phyloP scores from a whole-genome alignment of 345 rosid species.

The Eucalyptus cloeziana region DNA sequence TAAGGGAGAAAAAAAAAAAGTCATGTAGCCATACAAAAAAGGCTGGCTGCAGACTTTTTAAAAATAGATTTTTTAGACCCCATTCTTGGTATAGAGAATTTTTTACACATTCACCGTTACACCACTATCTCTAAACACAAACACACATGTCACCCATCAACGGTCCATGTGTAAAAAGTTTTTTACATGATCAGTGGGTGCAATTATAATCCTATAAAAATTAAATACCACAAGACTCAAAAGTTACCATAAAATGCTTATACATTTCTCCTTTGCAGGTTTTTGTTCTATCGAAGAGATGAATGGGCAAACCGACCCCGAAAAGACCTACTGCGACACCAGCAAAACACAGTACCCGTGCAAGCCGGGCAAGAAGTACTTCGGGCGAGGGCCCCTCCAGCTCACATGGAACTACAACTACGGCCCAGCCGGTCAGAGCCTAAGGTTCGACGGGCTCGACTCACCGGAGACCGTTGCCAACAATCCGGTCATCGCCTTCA shows the following conservation, averaged over 20 bases:
- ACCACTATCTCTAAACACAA: not conserved
- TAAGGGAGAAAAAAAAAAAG: not conserved
- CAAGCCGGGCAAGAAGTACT: constrained; percentile 18
- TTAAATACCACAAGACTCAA: not conserved
- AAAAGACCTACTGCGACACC: constrained; percentile 10
- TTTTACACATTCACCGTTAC: not conserved
- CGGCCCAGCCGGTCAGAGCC: constrained; percentile 25
- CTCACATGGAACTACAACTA: constrained; percentile 48
- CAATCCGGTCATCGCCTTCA: constrained; percentile 23
- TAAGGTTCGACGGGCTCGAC: constrained; percentile 15
- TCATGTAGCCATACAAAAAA: not conserved
- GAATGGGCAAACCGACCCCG: not conserved
- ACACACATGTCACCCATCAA: not conserved
- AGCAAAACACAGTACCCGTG: constrained; percentile 6
- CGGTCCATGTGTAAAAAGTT: not conserved
- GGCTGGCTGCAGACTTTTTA: not conserved
- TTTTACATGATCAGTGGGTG: not conserved
- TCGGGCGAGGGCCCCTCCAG: constrained; percentile 48
- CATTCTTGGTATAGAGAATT: not conserved
- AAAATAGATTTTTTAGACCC: not conserved
- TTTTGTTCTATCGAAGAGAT: constrained; percentile 16
- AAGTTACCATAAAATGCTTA: not conserved
- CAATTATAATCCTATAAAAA: not conserved
- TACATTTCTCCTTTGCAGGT: not conserved
- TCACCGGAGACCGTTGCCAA: constrained; percentile 30